Conservation (phyloP, 352 stramenopile genomes). For the Pythium utonaiense region DNA sequence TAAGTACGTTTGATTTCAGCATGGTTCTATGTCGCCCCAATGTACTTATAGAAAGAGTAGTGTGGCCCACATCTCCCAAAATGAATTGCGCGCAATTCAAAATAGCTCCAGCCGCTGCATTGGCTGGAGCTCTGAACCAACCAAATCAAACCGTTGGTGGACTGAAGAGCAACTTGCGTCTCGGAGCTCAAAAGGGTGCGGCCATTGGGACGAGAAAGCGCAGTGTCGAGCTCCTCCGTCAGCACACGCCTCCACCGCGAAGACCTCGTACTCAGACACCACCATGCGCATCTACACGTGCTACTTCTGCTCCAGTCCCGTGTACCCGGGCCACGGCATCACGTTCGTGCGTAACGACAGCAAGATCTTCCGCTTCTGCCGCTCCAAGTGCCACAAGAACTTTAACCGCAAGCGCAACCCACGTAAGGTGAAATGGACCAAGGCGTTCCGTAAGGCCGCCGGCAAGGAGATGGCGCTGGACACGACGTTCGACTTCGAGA, state of each 20-base stretch:
- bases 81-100: conserved; percentile 27
- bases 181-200: conserved; percentile 12
- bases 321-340: conserved; percentile 99
- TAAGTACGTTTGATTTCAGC: background rate
- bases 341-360: conserved; percentile 99
- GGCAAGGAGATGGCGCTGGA: conserved; percentile 99
- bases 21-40: background rate
- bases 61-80: background rate
- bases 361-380: conserved; percentile 99
- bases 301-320: conserved; percentile 99
- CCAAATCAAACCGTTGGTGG: conserved; percentile 25
- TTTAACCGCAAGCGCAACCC: conserved; percentile 99
- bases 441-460: conserved; percentile 96
- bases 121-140: conserved; percentile 28
- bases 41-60: conserved; percentile 8
- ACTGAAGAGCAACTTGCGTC: conserved; percentile 16
- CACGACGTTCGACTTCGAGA: conserved; percentile 99
- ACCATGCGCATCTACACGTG: conserved; percentile 98
- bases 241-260: background rate
- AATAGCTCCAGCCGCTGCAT: background rate
- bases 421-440: conserved; percentile 99
- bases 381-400: conserved; percentile 99
- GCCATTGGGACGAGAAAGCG: conserved; percentile 1
- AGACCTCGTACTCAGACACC: background rate
- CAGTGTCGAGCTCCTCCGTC: background rate